Base-by-base conservation (phyloP, 2,329 filamentous ascomycete genomes). In the Aspergillus persii region DNA sequence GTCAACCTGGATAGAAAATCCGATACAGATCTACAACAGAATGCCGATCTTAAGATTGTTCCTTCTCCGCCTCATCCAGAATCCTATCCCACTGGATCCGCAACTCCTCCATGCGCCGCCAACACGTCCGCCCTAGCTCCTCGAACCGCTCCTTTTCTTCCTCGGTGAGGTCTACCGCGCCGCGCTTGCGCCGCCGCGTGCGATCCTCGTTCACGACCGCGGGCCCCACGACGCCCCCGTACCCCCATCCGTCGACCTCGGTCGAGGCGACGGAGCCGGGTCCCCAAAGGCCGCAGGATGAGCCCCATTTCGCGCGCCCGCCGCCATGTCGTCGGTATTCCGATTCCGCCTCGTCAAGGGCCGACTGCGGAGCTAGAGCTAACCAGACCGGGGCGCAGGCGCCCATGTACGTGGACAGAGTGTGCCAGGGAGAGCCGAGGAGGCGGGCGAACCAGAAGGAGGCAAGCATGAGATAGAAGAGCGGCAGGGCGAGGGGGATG, bases 401-500 rank as follows among this genome's bases (percentile, higher is more conserved):
- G 47, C 89, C 93, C 23, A 84, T 83, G 77, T 96, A 96, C 0
- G 88, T 82, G n/a, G 83, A 83, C 52, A 91, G 82, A 0, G 85
- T 82, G 74, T 98, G 94, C 95, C 95, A 99, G 9, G 90, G 90
- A 2, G 91, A 96, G 52, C 95, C 95, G 29, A 92, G 72, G 79
- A 84, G 87, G 63, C 94, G 90, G 12, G 86, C 86, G 15, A 96
- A 48, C 72, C 87, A 88, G 72, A 96, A 88, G 3, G 84, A 79
- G 23, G 84, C 70, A 53, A 85, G 76, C 84, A 95, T 95, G 61
- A 83, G 80, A 73, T 86, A 88, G 63, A 86, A 84, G 61, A 96
- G 81, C 64, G 92, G 80, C 64, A 83, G 81, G 53, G 86, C 83
- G 7, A 97, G 82, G 0, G 90, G 88, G 63, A 97, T 84, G 63